These are phyloP conservation scores for Colletotrichum godetiae DNA, from an alignment of 2,329 filamentous ascomycete genomes.

Conservation along the genomic window DNA sequence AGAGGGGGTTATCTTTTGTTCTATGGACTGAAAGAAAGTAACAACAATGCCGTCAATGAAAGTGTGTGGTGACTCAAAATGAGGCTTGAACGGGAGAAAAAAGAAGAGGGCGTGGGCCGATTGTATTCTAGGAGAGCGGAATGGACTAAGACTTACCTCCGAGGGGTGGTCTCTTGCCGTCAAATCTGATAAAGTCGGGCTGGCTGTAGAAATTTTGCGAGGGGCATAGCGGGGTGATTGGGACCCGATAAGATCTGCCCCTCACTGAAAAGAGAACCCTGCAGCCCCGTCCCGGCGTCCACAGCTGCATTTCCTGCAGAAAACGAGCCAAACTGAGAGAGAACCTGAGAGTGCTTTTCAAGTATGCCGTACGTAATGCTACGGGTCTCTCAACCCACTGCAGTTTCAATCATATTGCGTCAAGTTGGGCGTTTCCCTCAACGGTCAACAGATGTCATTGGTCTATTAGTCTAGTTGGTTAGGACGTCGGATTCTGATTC, in stretches of 20 bases:
- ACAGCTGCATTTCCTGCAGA: background rate
- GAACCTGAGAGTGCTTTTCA: background rate
- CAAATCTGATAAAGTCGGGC: conserved; percentile 31
- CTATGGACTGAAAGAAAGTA: background rate
- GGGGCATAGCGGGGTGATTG: conserved; percentile 35
- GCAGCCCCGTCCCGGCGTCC: background rate
- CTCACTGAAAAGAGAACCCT: conserved; percentile 16
- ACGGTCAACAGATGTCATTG: background rate
- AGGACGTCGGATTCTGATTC: conserved; percentile 35
- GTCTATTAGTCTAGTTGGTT: conserved; percentile 37
- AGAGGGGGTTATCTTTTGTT: conserved; percentile 19
- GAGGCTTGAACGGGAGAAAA: background rate
- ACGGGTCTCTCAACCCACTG: too few species aligned
- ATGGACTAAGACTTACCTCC: conserved; percentile 24
- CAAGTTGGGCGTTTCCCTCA: fast-evolving
- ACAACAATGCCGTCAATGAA: background rate
- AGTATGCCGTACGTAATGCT: too few species aligned
- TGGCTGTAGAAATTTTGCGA: conserved; percentile 30
- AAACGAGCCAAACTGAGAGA: background rate
- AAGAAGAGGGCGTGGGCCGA: conserved; percentile 20
- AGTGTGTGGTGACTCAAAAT: background rate
- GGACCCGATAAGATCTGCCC: conserved; percentile 33
- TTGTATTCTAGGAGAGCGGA: conserved; percentile 10
- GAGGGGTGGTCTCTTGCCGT: conserved; percentile 20
- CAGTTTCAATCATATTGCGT: fast-evolving